Evolutionary conservation across 23 red algal genomes (phyloP).

Genomic region (Agarophyton chilense): DNA sequence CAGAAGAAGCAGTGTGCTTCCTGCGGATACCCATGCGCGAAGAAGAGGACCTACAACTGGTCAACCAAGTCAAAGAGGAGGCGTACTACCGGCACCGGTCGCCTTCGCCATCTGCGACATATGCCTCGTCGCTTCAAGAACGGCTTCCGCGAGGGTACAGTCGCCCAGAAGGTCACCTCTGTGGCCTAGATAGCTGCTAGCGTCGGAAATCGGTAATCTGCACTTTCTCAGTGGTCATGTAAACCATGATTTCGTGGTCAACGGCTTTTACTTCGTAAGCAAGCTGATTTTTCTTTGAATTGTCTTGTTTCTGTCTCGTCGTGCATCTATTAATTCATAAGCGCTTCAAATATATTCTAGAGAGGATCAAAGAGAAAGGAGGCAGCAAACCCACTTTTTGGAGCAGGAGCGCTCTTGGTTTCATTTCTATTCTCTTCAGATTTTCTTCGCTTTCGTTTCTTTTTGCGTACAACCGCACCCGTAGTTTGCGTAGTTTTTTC

Average conservation of each 20-base stretch:
- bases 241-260: not conserved
- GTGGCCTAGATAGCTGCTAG: slow-evolving; percentile 8
- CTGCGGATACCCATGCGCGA: slow-evolving; percentile 89
- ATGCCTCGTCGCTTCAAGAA: slow-evolving; percentile 94
- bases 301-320: not conserved
- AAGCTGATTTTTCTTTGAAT: not conserved
- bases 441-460: slow-evolving; percentile 19
- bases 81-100: slow-evolving; percentile 93
- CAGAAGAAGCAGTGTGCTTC: slow-evolving; percentile 95
- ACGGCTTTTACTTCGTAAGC: not conserved
- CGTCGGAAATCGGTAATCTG: not conserved
- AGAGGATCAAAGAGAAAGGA: slow-evolving; percentile 53
- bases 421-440: not conserved
- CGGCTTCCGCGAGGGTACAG: slow-evolving; percentile 92
- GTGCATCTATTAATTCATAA: not conserved
- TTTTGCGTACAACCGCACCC: not conserved
- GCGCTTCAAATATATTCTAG: not conserved
- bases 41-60: slow-evolving; percentile 98
- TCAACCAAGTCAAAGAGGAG: slow-evolving; percentile 92
- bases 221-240: not conserved
- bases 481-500: not conserved
- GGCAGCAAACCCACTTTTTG: slow-evolving; percentile 1
- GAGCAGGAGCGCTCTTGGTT: not conserved
- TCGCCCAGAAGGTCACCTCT: slow-evolving; percentile 44
- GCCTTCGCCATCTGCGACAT: slow-evolving; percentile 85